These are phyloP conservation scores for Candida ortonii DNA, from an alignment of 805 yeast genomes.

Conservation along the genomic window DNA sequence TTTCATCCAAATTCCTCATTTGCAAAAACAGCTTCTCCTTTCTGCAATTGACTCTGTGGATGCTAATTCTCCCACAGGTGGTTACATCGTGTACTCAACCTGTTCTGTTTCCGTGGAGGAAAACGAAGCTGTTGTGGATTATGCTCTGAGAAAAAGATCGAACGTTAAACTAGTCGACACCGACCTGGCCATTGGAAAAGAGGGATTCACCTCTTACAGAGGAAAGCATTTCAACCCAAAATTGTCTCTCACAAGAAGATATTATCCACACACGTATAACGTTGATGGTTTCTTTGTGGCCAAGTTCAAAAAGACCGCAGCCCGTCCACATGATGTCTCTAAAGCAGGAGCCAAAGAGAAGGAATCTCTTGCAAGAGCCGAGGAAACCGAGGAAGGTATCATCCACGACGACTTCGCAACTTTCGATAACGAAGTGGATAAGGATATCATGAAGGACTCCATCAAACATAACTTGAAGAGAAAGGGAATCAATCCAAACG, in stretches of 20 bases:
- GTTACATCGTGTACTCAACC: conserved; percentile 92
- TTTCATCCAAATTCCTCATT: conserved; percentile 92
- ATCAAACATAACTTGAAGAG: conserved; percentile 62
- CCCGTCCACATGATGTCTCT: conserved; percentile 80
- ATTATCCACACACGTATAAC: conserved; percentile 97
- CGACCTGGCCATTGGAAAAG: conserved; percentile 90
- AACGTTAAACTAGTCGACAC: conserved; percentile 93
- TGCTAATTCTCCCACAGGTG: conserved; percentile 88
- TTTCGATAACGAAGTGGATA: conserved; percentile 76
- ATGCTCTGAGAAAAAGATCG: conserved; percentile 93
- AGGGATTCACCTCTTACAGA: conserved; percentile 89
- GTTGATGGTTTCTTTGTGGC: conserved; percentile 99
- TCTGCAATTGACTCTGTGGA: conserved; percentile 98
- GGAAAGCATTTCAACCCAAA: conserved; percentile 86
- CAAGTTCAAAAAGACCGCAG: conserved; percentile 85
- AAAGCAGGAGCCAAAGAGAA: conserved; percentile 88
- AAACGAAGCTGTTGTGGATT: conserved; percentile 98
- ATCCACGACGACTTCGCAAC: conserved; percentile 83
- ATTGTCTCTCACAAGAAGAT: conserved; percentile 82
- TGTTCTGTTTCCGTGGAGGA: conserved; percentile 98
- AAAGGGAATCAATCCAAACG: conserved; percentile 70
- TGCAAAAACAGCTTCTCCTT: conserved; percentile 88
- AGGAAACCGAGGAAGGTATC: conserved; percentile 72
- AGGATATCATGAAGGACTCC: conserved; percentile 64
- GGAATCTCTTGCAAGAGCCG: conserved; percentile 77